Base-by-base conservation (phyloP, 2,329 filamentous ascomycete species). In the Aschersonia sp. region DNA sequence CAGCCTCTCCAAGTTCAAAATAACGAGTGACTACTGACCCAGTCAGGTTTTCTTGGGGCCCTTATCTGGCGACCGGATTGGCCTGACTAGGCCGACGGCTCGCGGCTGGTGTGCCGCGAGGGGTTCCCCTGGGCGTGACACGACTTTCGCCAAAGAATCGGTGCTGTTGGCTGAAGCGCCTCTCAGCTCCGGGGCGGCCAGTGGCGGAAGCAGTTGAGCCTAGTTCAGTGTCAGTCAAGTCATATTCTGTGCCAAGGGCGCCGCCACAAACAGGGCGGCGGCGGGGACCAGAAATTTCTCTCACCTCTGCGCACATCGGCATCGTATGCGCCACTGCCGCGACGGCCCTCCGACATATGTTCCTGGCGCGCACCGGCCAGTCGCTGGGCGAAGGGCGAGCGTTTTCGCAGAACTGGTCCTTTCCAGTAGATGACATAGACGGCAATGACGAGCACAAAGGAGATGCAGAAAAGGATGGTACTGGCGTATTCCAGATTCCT, bases 351-450 rank as follows among this genome's bases (percentile, higher is more conserved):
- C 12, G 54, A 52, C 0, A 51, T 45, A 1, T 56, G 53, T 5
- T 63, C 63, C 9, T 60, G 56, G 0, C 63, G 60, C 10, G 62
- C 71, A 20, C 66, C 64, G 9, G 75, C 75, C 3, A 85, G 65
- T 41, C 73, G 72, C 62, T 84, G 78, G 0, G 82, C 82, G 54
- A 85, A 85, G 0, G 75, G 73, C 9, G 80, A 84, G 2, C 73
- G 65, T 50, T 73, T 71, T 40, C 82, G 75, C 12, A 85, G 70
- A 0, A 52, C 52, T 0, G 79, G 78, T 0, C 82, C 82, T 48
- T 77, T 75, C 68, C 71, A 80, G 66, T 84, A 85, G 51, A 85
- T 80, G 44, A 77, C 66, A 51, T 84, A 84, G 5, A 85, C 78
- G 0, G 78, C 77, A 20, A 73, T 54, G 5, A 83, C 79, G 1